phyloP scores from a whole-genome alignment of 495 filamentous ascomycete genomes.

The Aspergillus sparsus region DNA sequence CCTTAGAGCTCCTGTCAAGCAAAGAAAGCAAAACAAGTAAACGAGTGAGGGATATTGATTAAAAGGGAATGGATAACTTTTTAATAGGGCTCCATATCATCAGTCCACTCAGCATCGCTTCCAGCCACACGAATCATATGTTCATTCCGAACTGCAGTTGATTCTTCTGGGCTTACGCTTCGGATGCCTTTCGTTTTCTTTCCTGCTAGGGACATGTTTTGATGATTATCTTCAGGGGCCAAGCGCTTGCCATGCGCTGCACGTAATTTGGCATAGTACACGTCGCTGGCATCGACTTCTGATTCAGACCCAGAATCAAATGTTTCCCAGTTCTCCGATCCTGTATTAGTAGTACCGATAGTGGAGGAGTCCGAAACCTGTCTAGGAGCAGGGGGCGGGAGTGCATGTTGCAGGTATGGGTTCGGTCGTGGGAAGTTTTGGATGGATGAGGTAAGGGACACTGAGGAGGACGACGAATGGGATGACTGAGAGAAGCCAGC shows the following conservation, averaged over 20 bases:
- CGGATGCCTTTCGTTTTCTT: slow-evolving; percentile 59
- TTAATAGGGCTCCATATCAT: slow-evolving; percentile 51
- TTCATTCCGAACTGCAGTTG: slow-evolving; percentile 33
- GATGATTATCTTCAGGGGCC: slow-evolving; percentile 60
- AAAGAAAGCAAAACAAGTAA: slow-evolving; percentile 13
- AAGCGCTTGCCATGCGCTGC: slow-evolving; percentile 65
- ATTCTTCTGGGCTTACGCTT: slow-evolving; percentile 47
- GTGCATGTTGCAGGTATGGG: slow-evolving; percentile 46
- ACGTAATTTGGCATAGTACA: slow-evolving; percentile 74
- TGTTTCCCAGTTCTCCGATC: slow-evolving; percentile 95
- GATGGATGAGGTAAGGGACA: slow-evolving; percentile 41
- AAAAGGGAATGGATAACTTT: slow-evolving; percentile 8
- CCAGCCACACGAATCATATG: slow-evolving; percentile 46
- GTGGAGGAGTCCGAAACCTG: slow-evolving; percentile 74
- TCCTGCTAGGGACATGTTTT: slow-evolving; percentile 47
- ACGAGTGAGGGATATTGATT: slow-evolving; percentile 7
- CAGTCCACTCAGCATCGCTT: slow-evolving; percentile 54
- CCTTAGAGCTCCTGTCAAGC: slow-evolving; percentile 13
- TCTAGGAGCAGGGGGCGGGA: slow-evolving; percentile 54
- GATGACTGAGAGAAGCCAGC: slow-evolving; percentile 44
- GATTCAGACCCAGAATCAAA: slow-evolving; percentile 78
- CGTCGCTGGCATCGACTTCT: slow-evolving; percentile 69
- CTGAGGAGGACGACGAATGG: slow-evolving; percentile 40
- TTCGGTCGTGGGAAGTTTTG: slow-evolving; percentile 42
- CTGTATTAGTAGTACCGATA: slow-evolving; percentile 63